A percentile compares a stretch with the other conserved stretches of the same genome.
These are phyloP conservation scores for Avena eriantha DNA, from an alignment of 176 grass and related monocot species.

Conservation along the genomic window DNA sequence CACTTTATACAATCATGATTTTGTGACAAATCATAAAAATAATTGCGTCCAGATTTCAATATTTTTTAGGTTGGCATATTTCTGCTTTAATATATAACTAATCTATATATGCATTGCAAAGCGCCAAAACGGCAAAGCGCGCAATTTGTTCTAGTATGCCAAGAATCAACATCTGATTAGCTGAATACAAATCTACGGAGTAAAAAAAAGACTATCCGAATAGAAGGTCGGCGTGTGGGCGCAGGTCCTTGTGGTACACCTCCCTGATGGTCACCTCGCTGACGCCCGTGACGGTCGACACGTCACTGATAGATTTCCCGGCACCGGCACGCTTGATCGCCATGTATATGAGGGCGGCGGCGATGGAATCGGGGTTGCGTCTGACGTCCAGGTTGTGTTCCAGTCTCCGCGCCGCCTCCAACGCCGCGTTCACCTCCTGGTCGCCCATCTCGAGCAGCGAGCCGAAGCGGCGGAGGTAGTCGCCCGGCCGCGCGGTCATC, in stretches of 20 bases:
- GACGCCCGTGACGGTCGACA: slow-evolving; percentile 45
- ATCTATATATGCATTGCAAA: too few species aligned
- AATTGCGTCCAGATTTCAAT: too few species aligned
- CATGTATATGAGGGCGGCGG: slow-evolving; percentile 50
- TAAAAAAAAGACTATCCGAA: background rate
- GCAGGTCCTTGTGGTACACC: slow-evolving; percentile 30
- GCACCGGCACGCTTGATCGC: background rate
- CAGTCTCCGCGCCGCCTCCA: slow-evolving; percentile 32
- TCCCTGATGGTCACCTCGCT: slow-evolving; percentile 42
- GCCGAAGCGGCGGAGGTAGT: slow-evolving; percentile 43
- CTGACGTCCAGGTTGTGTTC: slow-evolving; percentile 47
- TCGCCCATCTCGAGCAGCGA: too few species aligned
- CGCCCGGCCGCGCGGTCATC: too few species aligned
- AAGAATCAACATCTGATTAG: too few species aligned
- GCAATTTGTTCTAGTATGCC: too few species aligned
- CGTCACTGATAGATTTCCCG: slow-evolving; percentile 8
- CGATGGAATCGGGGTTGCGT: slow-evolving; percentile 41
- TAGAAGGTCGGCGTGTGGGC: slow-evolving; percentile 14
- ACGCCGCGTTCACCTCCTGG: background rate
- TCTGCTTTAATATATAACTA: too few species aligned
- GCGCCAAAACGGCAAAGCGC: too few species aligned
- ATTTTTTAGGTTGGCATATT: too few species aligned
- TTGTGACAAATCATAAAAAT: too few species aligned
- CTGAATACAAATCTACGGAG: too few species aligned
- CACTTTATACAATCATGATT: too few species aligned